These are phyloP conservation scores for Solanum chmielewskii DNA, from an alignment of 257 asterid genomes.

Conservation along the genomic window DNA sequence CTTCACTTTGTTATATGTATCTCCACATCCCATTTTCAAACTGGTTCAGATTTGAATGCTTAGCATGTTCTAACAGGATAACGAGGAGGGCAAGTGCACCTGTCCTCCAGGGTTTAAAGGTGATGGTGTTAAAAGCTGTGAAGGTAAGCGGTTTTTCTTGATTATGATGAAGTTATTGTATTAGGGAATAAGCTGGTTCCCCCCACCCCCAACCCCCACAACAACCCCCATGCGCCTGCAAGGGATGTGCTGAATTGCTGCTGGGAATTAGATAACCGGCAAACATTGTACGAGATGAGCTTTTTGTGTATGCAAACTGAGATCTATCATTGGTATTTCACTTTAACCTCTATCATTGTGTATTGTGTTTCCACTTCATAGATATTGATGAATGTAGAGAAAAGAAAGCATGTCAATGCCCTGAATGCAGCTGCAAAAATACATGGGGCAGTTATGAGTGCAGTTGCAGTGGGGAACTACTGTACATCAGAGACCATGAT, in stretches of 20 bases:
- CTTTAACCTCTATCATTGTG: neutral
- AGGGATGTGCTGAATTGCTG: neutral
- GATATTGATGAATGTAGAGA: slow-evolving; percentile 79
- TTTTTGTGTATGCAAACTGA: neutral
- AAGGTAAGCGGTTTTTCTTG: slow-evolving; percentile 30
- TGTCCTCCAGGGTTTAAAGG: slow-evolving; percentile 87
- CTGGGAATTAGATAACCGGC: neutral
- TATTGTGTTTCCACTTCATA: slow-evolving; percentile 8
- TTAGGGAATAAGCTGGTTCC: neutral
- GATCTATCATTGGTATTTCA: neutral
- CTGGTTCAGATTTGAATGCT: neutral
- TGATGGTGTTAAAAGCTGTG: slow-evolving; percentile 71
- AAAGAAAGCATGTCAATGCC: slow-evolving; percentile 76
- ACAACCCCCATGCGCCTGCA: neutral
- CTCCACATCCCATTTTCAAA: neutral
- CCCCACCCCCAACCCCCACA: too few relatives aligned
- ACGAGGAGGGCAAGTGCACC: slow-evolving; percentile 55
- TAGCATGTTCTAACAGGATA: slow-evolving; percentile 32
- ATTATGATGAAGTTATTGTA: neutral
- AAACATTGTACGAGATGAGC: neutral
- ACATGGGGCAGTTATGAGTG: slow-evolving; percentile 87
- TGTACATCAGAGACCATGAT: slow-evolving; percentile 74
- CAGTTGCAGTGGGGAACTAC: slow-evolving; percentile 49
- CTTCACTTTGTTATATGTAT: neutral
- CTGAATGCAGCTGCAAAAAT: slow-evolving; percentile 79